Percentiles rank a stretch among this genome's conserved stretches.
These are phyloP conservation scores for Schwanniomyces sp. DNA, from an alignment of 805 yeast species.

Conservation along the genomic window DNA sequence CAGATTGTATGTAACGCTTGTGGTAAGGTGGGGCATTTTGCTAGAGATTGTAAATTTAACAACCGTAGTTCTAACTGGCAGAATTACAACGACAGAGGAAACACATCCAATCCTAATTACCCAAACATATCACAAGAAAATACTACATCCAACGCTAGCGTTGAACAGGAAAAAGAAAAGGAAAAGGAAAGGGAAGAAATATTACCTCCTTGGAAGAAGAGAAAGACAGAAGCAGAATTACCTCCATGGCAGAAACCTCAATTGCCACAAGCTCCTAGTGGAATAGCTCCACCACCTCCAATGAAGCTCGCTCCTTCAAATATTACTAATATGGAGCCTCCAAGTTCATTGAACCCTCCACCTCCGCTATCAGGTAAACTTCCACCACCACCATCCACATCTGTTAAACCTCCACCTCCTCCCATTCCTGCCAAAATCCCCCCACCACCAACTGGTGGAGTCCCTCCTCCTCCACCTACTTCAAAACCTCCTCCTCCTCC, in stretches of 20 bases:
- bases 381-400: conserved; percentile 8
- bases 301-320: conserved; percentile 3
- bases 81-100: conserved; percentile 2
- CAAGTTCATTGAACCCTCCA: conserved; percentile 4
- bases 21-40: conserved; percentile 83
- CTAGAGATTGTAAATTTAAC: conserved; percentile 73
- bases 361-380: no score
- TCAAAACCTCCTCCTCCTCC: not conserved
- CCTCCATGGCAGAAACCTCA: conserved; percentile 23
- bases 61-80: not conserved
- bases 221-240: conserved; percentile 15
- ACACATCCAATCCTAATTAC: not conserved
- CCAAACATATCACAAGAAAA: not conserved
- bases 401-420: conserved; percentile 19
- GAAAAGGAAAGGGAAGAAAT: conserved; percentile 9
- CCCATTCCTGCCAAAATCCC: conserved; percentile 12
- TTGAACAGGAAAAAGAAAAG: not conserved
- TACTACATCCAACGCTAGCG: not conserved
- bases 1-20: conserved; percentile 71
- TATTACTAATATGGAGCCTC: not conserved
- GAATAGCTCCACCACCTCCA: conserved; percentile 6
- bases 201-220: conserved; percentile 28
- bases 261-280: conserved; percentile 1
- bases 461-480: conserved; percentile 10
- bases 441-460: conserved; percentile 15